Base-by-base conservation (phyloP, 1,139 yeast species). In the Yamadazyma taylorii region DNA sequence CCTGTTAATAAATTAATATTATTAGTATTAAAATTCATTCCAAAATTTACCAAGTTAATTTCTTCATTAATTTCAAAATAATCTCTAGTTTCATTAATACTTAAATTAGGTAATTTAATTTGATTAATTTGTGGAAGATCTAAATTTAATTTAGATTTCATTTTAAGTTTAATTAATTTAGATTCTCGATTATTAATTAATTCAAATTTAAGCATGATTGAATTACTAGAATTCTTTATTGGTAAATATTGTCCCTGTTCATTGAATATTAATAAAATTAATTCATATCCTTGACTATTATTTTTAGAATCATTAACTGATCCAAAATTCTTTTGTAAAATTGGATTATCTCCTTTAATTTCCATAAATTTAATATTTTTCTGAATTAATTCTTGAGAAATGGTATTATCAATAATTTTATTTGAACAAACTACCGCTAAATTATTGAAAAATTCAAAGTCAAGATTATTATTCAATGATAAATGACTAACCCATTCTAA, bases 331-430 rank as follows among this genome's bases (percentile, higher is more conserved):
- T 36, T 19, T 16, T 32, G 21, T 3, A 34, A 16, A 5, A 41
- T 21, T 11, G 13, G 14, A 24, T 34, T 26, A 22, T 21, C 33
- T 17, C 13, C 14, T 14, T 42, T 43, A 17, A 51, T 47, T 50
- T 58, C 61, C 37, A 72, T 50, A 40, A 66, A 63, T 35, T 56
- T 56, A 36, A 78, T 66, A 1, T 66, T 62, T 42, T 67, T 63
- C 12, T 49, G 50, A 24, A 67, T 69, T 42, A 84, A 65, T 41
- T 85, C 88, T 47, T 78, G 82, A 13, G 79, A 66, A 5, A 84
- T 69, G 67, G 82, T 69, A 46, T 82, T 84, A 42, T 80, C 78
- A 36, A 82, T 72, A 36, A 84, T 74, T 60, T 72, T 73, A 39
- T 81, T 79, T 3, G 84, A 72, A 22, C 85, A 74, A 10, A 70